These are phyloP conservation scores for Coemansia sp. DNA, from an alignment of 192 early-diverging fungal species.

Conservation along the genomic window DNA sequence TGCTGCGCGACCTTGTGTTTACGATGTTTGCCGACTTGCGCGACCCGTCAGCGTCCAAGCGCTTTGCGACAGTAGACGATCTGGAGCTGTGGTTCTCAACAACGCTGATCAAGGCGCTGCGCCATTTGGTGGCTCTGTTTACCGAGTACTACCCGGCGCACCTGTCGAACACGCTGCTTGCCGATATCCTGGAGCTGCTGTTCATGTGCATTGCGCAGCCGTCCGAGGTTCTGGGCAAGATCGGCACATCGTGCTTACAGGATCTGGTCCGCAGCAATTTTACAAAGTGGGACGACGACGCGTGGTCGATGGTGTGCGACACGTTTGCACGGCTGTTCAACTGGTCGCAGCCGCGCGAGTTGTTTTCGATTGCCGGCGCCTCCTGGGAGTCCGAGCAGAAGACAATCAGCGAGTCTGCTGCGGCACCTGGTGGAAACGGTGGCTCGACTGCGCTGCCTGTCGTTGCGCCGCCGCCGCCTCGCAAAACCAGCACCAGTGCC, in stretches of 20 bases:
- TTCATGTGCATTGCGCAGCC: slow-evolving; percentile 88
- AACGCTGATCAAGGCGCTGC: slow-evolving; percentile 89
- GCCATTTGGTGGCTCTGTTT: slow-evolving; percentile 85
- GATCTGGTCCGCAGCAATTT: slow-evolving; percentile 82
- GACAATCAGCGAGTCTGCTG: not conserved
- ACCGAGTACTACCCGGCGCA: slow-evolving; percentile 69
- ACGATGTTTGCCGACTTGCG: slow-evolving; percentile 88
- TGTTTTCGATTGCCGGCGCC: slow-evolving; percentile 47
- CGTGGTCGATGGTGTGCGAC: slow-evolving; percentile 73
- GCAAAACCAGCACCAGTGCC: not conserved
- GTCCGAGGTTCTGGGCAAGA: slow-evolving; percentile 85
- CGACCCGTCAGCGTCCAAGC: slow-evolving; percentile 50
- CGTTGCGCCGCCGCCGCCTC: slow-evolving; percentile 21
- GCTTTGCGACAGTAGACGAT: slow-evolving; percentile 81
- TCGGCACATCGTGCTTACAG: slow-evolving; percentile 88
- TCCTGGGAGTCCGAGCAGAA: slow-evolving; percentile 21
- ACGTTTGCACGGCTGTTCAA: slow-evolving; percentile 76
- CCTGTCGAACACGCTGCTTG: slow-evolving; percentile 70
- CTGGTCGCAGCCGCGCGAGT: slow-evolving; percentile 70
- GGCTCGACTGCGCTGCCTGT: slow-evolving; percentile 10
- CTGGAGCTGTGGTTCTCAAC: slow-evolving; percentile 91
- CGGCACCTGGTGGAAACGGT: not conserved
- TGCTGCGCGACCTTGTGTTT: slow-evolving; percentile 83
- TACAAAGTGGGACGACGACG: slow-evolving; percentile 64
- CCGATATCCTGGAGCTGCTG: slow-evolving; percentile 76